Base-by-base conservation (phyloP, 2,329 filamentous ascomycete species). In the Botrytis porri region DNA sequence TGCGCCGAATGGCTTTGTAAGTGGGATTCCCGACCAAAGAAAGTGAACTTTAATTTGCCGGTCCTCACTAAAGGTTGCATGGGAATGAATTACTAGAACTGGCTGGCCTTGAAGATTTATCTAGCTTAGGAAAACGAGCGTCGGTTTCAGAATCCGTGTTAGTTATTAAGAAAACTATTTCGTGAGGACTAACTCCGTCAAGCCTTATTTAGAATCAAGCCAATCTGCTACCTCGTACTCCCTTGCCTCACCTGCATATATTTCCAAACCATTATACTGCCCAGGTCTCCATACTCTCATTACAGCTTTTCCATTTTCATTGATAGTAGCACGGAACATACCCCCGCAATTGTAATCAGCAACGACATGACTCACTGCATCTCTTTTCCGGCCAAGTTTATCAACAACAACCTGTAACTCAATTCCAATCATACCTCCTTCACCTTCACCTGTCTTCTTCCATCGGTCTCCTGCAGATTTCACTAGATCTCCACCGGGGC, bases 331-430 rank as follows among this genome's bases (percentile, higher is more conserved):
- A 32, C 94, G 87, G 79, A 94, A 96, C 92, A 97, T 95, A 0
- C 94, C 94, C 7, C 90, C 92, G 77, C 92, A 96, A 80, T 97
- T 97, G 80, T 91, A 94, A 77, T 95, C 92, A 80, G 90, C 92
- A 25, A 95, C 83, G 9, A 97, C 85, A 69, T 87, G 84, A 1
- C 83, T 84, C 22, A 83, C 78, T 1, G 82, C 80, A 2, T 83
- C 82, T 1, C 86, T 79, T 8, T 84, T 77, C n/a, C 37, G 35
- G 14, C 71, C 71, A 64, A 76, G 76, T 0, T 85, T 85, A 74
- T 87, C 83, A 3, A 82, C 80, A 18, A 86, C 83, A 2, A 88
- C 82, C 0, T 84, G 84, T 35, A 88, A 81, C 78, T 94, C 92
- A 63, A 95, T 92, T 0, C 93, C 94, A 77, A 97, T 97, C 66